Percentiles rank a stretch among this genome's conserved stretches.
These are phyloP conservation scores for Begonia peltatifolia DNA, from an alignment of 306 rosid species.

Conservation along the genomic window DNA sequence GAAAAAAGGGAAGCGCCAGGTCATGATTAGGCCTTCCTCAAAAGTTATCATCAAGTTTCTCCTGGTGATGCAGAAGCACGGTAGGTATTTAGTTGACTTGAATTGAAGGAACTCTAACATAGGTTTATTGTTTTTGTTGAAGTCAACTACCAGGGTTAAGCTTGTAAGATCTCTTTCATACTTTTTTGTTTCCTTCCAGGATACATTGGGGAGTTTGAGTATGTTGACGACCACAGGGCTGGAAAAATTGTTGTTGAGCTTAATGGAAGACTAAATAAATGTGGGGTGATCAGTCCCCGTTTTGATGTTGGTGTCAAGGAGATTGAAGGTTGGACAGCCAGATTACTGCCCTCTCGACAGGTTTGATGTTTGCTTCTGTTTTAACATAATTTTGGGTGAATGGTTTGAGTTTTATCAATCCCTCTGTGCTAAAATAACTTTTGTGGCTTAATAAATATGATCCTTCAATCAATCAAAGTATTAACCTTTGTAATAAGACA, in stretches of 20 bases:
- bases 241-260: slow-evolving; percentile 57
- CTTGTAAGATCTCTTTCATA: background rate
- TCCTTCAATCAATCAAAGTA: no score
- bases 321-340: slow-evolving; percentile 57
- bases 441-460: no score
- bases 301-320: slow-evolving; percentile 53
- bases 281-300: slow-evolving; percentile 62
- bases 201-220: slow-evolving; percentile 55
- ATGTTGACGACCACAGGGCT: slow-evolving; percentile 49
- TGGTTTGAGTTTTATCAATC: background rate
- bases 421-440: background rate
- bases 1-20: slow-evolving; percentile 30
- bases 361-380: slow-evolving; percentile 6
- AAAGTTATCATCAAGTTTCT: slow-evolving; percentile 30
- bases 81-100: slow-evolving; percentile 6
- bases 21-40: slow-evolving; percentile 30
- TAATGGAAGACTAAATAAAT: slow-evolving; percentile 51
- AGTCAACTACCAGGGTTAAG: background rate
- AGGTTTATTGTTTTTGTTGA: background rate
- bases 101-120: no score
- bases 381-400: background rate
- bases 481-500: no score
- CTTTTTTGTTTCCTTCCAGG: slow-evolving; percentile 13
- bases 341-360: slow-evolving; percentile 60
- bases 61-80: slow-evolving; percentile 44